Evolutionary conservation across 2,329 filamentous ascomycete species (phyloP).

Genomic region (Clonostachys chloroleuca): DNA sequence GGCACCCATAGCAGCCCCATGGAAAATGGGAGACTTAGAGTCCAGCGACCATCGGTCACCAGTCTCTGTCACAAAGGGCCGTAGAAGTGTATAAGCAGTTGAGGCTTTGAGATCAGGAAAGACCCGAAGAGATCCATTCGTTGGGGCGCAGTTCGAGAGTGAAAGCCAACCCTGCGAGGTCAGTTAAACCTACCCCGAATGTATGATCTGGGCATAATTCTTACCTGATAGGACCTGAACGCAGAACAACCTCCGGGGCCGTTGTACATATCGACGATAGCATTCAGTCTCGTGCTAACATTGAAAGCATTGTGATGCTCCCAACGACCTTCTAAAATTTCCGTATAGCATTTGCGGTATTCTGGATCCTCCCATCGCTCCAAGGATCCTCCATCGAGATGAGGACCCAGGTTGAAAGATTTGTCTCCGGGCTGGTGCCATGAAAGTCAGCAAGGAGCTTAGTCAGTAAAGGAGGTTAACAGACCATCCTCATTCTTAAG

Average conservation of each 20-base stretch:
- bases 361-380: conserved; percentile 65
- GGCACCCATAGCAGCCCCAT: conserved; percentile 61
- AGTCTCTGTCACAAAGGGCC: conserved; percentile 68
- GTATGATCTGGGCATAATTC: too few relatives aligned
- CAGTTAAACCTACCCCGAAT: too few relatives aligned
- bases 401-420: conserved; percentile 61
- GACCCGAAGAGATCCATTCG: conserved; percentile 71
- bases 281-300: conserved; percentile 57
- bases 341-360: conserved; percentile 60
- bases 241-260: conserved; percentile 73
- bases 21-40: conserved; percentile 44
- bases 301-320: conserved; percentile 78
- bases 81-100: conserved; percentile 70
- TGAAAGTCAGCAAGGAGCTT: conserved; percentile 18
- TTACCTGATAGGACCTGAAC: conserved; percentile 70
- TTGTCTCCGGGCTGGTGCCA: conserved; percentile 51
- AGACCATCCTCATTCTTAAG: neutral
- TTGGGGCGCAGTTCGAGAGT: conserved; percentile 62
- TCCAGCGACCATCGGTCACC: conserved; percentile 30
- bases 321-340: conserved; percentile 68
- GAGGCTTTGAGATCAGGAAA: conserved; percentile 68
- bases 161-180: conserved; percentile 60
- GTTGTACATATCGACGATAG: conserved; percentile 67
- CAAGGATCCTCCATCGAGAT: conserved; percentile 64
- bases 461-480: neutral